Percentiles rank a stretch among this genome's conserved stretches.
Evolutionary conservation across 2,329 filamentous ascomycete genomes (phyloP).

Genomic region (Cadophora malorum): DNA sequence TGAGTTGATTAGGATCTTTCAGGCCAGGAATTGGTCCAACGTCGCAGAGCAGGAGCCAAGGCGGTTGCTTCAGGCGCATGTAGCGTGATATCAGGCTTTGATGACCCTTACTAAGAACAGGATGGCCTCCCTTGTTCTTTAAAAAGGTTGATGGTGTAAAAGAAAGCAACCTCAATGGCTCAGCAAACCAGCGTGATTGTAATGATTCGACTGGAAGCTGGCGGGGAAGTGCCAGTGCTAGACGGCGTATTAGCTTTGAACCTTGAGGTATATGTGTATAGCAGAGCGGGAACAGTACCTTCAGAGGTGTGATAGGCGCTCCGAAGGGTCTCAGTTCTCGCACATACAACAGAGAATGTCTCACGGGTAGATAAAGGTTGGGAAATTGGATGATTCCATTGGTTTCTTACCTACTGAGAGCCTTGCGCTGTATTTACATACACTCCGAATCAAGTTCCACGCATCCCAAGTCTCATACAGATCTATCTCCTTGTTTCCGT

Average conservation of each 20-base stretch:
- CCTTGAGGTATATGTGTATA: not conserved
- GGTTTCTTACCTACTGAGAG: constrained; percentile 79
- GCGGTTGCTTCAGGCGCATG: constrained; percentile 67
- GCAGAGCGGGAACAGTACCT: constrained; percentile 39
- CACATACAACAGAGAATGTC: constrained; percentile 22
- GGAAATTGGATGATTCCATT: constrained; percentile 40
- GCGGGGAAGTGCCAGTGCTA: constrained; percentile 59
- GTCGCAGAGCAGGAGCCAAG: constrained; percentile 69
- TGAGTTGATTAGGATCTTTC: constrained; percentile 42
- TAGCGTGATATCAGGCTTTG: constrained; percentile 66
- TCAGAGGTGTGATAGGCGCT: constrained; percentile 38
- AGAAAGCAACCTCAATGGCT: constrained; percentile 68
- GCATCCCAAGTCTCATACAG: constrained; percentile 87
- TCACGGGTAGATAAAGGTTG: constrained; percentile 33
- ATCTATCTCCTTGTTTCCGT: constrained; percentile 60
- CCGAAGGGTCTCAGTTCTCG: constrained; percentile 40
- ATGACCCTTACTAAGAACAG: constrained; percentile 65
- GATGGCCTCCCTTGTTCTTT: constrained; percentile 64
- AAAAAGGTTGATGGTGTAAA: constrained; percentile 62
- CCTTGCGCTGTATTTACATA: constrained; percentile 84
- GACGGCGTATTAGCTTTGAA: constrained; percentile 30
- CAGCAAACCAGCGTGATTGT: constrained; percentile 72
- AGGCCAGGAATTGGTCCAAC: constrained; percentile 57
- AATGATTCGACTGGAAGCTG: constrained; percentile 65
- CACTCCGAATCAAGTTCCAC: constrained; percentile 85